Conservation (phyloP, 2,329 filamentous ascomycete species). For the Zasmidium cellare region DNA sequence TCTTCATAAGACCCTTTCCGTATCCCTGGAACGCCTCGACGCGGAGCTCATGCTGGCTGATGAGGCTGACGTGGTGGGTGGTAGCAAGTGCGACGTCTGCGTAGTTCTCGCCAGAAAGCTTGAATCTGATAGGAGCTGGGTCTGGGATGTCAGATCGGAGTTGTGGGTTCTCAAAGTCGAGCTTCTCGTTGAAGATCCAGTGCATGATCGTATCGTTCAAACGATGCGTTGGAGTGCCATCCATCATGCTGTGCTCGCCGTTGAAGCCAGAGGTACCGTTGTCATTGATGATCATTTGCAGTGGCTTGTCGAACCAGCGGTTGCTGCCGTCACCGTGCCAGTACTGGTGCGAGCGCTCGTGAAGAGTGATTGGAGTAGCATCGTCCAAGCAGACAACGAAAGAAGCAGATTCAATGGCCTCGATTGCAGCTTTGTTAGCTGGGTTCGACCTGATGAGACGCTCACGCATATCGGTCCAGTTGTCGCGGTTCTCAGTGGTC, state of each 20-base stretch:
- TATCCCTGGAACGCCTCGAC: slow-evolving; percentile 97
- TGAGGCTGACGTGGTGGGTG: slow-evolving; percentile 76
- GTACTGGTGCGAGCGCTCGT: slow-evolving; percentile 93
- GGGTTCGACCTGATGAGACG: slow-evolving; percentile 74
- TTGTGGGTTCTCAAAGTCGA: slow-evolving; percentile 78
- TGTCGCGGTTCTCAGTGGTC: slow-evolving; percentile 89
- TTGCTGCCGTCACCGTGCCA: slow-evolving; percentile 98
- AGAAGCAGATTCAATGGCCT: slow-evolving; percentile 81
- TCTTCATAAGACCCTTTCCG: slow-evolving; percentile 98
- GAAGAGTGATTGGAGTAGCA: slow-evolving; percentile 83
- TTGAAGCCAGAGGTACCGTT: slow-evolving; percentile 97
- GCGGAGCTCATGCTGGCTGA: slow-evolving; percentile 83
- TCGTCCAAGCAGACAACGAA: slow-evolving; percentile 95
- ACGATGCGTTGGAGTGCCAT: slow-evolving; percentile 94
- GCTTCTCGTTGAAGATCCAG: slow-evolving; percentile 89
- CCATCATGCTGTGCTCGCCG: slow-evolving; percentile 99
- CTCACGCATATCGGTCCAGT: slow-evolving; percentile 80
- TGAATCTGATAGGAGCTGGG: slow-evolving; percentile 75
- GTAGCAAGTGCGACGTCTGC: slow-evolving; percentile 76
- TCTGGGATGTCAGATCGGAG: slow-evolving; percentile 83
- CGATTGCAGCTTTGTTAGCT: slow-evolving; percentile 73
- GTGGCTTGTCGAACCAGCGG: slow-evolving; percentile 96
- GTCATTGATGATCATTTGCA: slow-evolving; percentile 97
- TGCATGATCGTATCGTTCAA: slow-evolving; percentile 94
- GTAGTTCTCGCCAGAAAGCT: slow-evolving; percentile 71